phyloP scores from a whole-genome alignment of 2,329 filamentous ascomycete species.

The Berkeleyomyces basicola region DNA sequence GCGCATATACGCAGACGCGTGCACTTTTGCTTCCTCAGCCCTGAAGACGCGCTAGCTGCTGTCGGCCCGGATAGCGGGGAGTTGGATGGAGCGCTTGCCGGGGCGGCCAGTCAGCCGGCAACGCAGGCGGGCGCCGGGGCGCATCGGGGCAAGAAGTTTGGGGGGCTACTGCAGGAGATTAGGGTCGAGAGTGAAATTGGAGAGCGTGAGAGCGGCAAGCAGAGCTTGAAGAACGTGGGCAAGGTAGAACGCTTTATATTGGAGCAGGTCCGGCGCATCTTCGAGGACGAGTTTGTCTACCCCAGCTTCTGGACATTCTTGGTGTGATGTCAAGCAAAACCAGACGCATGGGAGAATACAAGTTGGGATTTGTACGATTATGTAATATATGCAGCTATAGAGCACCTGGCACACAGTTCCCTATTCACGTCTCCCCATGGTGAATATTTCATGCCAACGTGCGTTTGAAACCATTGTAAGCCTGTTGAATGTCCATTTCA shows the following conservation, averaged over 20 bases:
- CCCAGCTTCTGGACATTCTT: constrained; percentile 98
- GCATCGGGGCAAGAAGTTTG: constrained; percentile 28
- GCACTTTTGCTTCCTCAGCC: constrained; percentile 87
- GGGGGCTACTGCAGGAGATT: constrained; percentile 77
- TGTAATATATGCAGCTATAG: neutral
- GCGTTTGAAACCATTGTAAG: constrained; percentile 84
- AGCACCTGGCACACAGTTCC: neutral
- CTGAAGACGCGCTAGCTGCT: constrained; percentile 71
- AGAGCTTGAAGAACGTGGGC: constrained; percentile 93
- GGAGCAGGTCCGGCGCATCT: constrained; percentile 89
- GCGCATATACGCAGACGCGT: constrained; percentile 79
- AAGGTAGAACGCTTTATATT: constrained; percentile 97
- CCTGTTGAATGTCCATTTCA: constrained; percentile 83
- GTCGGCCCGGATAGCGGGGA: constrained; percentile 33
- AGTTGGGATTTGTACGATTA: constrained; percentile 1
- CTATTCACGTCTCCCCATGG: neutral
- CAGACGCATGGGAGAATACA: constrained; percentile 10
- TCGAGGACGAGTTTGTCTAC: constrained; percentile 97
- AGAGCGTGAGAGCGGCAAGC: constrained; percentile 75
- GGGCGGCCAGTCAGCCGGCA: neutral
- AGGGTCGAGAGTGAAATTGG: constrained; percentile 96
- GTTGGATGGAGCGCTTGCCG: constrained; percentile 18
- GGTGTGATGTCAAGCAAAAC: constrained; percentile 33
- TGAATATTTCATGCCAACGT: constrained; percentile 38
- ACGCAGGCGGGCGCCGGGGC: constrained; percentile 1